These are phyloP conservation scores for Aotearoamyces nothofagi DNA, from an alignment of 2,329 filamentous ascomycete genomes.

Conservation along the genomic window DNA sequence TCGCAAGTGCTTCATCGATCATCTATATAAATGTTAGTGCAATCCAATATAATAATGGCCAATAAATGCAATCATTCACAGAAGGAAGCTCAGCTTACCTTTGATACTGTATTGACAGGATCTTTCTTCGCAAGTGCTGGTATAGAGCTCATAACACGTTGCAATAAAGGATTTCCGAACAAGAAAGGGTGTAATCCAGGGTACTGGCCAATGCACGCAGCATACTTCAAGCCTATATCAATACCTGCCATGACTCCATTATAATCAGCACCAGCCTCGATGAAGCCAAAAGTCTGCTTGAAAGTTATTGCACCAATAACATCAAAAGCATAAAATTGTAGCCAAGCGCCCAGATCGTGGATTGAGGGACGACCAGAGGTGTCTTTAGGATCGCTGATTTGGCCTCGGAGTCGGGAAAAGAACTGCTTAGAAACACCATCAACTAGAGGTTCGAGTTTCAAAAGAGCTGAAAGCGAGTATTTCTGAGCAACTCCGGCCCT, in stretches of 20 bases:
- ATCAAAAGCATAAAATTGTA: constrained; percentile 15
- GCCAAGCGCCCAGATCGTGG: constrained; percentile 4
- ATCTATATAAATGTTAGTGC: too few relatives aligned
- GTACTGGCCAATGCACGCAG: constrained; percentile 11
- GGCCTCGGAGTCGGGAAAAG: constrained; percentile 13
- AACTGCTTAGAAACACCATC: constrained; percentile 28
- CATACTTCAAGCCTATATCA: constrained; percentile 9
- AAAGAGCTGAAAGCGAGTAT: constrained; percentile 29
- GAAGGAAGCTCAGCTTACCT: neutral
- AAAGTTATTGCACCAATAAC: constrained; percentile 16
- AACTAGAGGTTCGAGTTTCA: constrained; percentile 29
- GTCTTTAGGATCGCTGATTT: constrained; percentile 18
- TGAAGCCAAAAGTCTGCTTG: constrained; percentile 13
- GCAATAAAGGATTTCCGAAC: constrained; percentile 9
- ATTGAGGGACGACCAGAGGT: constrained; percentile 11
- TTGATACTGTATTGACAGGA: neutral
- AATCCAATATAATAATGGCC: too few relatives aligned
- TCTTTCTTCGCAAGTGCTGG: neutral
- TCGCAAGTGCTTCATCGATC: neutral
- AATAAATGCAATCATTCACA: too few relatives aligned
- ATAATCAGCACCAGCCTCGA: constrained; percentile 12
- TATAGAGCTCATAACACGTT: constrained; percentile 1
- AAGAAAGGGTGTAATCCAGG: constrained; percentile 11
- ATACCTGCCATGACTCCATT: constrained; percentile 13
- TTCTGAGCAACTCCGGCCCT: constrained; percentile 24